These are phyloP conservation scores for Melanogaster broomeanus DNA, from an alignment of 768 basidiomycete genomes.

Conservation along the genomic window DNA sequence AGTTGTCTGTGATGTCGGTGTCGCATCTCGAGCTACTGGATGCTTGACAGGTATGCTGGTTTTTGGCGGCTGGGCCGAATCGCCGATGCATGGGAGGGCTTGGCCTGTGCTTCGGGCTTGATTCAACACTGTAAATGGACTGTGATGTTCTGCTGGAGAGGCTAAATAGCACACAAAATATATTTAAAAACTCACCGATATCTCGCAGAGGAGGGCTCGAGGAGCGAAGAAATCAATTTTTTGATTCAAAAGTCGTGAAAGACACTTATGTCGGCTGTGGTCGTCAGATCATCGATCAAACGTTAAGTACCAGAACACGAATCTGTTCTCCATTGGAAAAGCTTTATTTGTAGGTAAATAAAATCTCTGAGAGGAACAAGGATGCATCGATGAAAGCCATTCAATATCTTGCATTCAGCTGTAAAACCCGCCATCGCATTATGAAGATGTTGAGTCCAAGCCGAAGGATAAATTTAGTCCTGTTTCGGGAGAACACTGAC, in stretches of 20 bases:
- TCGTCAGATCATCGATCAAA: constrained; percentile 31
- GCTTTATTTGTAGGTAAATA: too few relatives aligned
- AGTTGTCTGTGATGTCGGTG: not conserved
- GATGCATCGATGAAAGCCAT: too few relatives aligned
- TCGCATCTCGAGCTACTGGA: constrained; percentile 6
- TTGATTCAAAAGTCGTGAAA: constrained; percentile 21
- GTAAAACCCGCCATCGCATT: too few relatives aligned
- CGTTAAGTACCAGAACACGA: too few relatives aligned
- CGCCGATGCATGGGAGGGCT: constrained; percentile 1
- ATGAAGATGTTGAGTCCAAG: too few relatives aligned
- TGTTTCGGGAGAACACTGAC: too few relatives aligned
- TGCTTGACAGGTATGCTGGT: constrained; percentile 3
- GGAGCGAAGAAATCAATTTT: constrained; percentile 23
- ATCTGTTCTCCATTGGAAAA: too few relatives aligned
- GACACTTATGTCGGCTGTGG: constrained; percentile 11
- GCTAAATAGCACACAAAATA: not conserved
- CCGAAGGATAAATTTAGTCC: too few relatives aligned
- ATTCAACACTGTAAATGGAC: constrained; percentile 24
- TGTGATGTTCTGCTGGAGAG: constrained; percentile 25
- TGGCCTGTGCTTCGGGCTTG: not conserved
- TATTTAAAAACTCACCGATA: constrained; percentile 20
- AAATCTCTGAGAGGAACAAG: too few relatives aligned
- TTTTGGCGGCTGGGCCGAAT: not conserved
- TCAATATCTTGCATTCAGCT: too few relatives aligned
- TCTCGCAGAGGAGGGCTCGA: constrained; percentile 18